Conservation (phyloP, 495 filamentous ascomycete genomes). For the Acidiella bohemica region DNA sequence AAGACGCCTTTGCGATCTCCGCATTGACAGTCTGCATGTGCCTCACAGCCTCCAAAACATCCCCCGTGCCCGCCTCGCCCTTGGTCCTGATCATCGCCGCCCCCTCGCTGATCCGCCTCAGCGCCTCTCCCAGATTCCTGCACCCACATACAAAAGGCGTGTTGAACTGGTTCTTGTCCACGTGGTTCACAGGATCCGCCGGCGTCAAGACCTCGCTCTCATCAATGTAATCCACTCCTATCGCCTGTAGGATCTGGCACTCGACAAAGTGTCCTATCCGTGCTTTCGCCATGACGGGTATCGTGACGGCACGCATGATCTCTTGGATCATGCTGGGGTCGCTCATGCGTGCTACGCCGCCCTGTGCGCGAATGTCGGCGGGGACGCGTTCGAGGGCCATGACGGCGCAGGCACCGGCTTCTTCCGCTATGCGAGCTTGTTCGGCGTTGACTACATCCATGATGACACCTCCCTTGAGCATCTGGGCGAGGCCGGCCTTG, state of each 20-base stretch:
- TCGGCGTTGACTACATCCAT: slow-evolving; percentile 96
- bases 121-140: slow-evolving; percentile 85
- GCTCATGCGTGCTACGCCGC: slow-evolving; percentile 93
- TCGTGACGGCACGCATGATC: slow-evolving; percentile 94
- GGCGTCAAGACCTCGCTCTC: slow-evolving; percentile 95
- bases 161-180: slow-evolving; percentile 72
- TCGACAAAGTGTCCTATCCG: slow-evolving; percentile 97
- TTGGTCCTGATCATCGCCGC: slow-evolving; percentile 99
- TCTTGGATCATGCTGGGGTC: slow-evolving; percentile 91
- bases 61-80: slow-evolving; percentile 95
- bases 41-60: slow-evolving; percentile 90
- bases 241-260: slow-evolving; percentile 92
- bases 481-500: slow-evolving; percentile 89
- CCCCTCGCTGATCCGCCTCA: slow-evolving; percentile 82
- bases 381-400: slow-evolving; percentile 98
- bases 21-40: slow-evolving; percentile 85
- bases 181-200: slow-evolving; percentile 80
- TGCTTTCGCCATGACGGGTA: slow-evolving; percentile 98
- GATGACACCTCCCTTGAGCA: slow-evolving; percentile 97
- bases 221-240: slow-evolving; percentile 96
- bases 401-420: slow-evolving; percentile 88
- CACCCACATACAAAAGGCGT: slow-evolving; percentile 95
- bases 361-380: slow-evolving; percentile 84
- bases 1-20: slow-evolving; percentile 62
- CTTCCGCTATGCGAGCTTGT: slow-evolving; percentile 92